Percentiles rank a stretch among this genome's conserved stretches.
phyloP scores from a whole-genome alignment of 139 green algal species.

The Chlamydomonas sp. region DNA sequence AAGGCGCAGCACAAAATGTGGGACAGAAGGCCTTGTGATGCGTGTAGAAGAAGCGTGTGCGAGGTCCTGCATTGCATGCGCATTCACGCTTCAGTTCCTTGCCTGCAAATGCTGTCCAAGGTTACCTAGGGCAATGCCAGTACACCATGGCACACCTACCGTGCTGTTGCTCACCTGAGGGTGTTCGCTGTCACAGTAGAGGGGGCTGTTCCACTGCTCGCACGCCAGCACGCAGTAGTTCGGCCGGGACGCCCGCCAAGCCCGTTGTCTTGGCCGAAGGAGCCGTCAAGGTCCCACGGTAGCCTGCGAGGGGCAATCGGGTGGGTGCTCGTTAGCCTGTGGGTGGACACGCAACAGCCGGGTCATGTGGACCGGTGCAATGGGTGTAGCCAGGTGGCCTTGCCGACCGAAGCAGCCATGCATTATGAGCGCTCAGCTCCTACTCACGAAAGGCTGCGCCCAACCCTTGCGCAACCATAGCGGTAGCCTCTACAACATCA shows the following conservation, averaged over 20 bases:
- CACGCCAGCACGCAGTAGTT: conserved; percentile 85
- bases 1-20: background rate
- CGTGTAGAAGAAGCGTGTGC: too few species aligned
- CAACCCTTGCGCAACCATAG: too few species aligned
- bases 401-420: too few species aligned
- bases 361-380: too few species aligned
- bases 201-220: conserved; percentile 86
- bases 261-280: conserved; percentile 73
- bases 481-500: too few species aligned
- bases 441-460: too few species aligned
- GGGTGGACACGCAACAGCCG: too few species aligned
- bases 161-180: conserved; percentile 62
- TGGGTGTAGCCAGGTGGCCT: too few species aligned
- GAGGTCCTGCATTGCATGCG: too few species aligned
- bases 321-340: background rate
- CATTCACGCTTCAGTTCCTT: background rate
- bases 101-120: background rate
- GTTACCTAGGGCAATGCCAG: background rate
- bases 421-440: too few species aligned
- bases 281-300: conserved; percentile 82
- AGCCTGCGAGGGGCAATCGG: background rate
- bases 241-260: conserved; percentile 67
- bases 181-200: conserved; percentile 88
- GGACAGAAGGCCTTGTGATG: too few species aligned
- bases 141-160: too few species aligned